Percentiles rank a stretch among this genome's conserved stretches.
Evolutionary conservation across 2,329 filamentous ascomycete genomes (phyloP).

Genomic region (Grosmannia huntii): DNA sequence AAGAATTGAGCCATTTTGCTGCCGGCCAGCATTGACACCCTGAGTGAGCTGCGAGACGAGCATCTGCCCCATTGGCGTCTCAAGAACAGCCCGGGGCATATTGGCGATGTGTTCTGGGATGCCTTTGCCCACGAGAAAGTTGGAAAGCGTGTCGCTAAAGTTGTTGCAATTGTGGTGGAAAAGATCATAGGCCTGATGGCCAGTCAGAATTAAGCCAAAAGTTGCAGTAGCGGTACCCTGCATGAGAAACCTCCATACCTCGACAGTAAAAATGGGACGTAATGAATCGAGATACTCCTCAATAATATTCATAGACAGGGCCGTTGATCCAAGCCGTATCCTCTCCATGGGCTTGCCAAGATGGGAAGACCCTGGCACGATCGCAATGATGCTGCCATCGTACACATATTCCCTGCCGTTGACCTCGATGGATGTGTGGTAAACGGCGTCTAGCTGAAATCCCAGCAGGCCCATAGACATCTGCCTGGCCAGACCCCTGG

Average conservation of each 20-base stretch:
- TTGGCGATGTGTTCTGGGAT: slow-evolving; percentile 80
- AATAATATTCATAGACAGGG: slow-evolving; percentile 68
- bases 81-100: slow-evolving; percentile 72
- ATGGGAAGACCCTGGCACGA: slow-evolving; percentile 70
- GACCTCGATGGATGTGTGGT: slow-evolving; percentile 85
- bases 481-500: slow-evolving; percentile 41
- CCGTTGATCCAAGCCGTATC: slow-evolving; percentile 61
- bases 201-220: slow-evolving; percentile 18
- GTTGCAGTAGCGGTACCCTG: neutral
- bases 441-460: slow-evolving; percentile 73
- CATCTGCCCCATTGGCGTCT: slow-evolving; percentile 81
- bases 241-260: slow-evolving; percentile 27
- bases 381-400: slow-evolving; percentile 74
- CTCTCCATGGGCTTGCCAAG: slow-evolving; percentile 73
- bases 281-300: slow-evolving; percentile 80
- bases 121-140: slow-evolving; percentile 75
- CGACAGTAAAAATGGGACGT: slow-evolving; percentile 66
- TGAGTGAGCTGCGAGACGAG: slow-evolving; percentile 56
- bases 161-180: slow-evolving; percentile 96
- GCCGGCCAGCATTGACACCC: slow-evolving; percentile 35
- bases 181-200: slow-evolving; percentile 63
- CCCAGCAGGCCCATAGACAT: slow-evolving; percentile 40
- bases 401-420: slow-evolving; percentile 82
- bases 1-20: slow-evolving; percentile 36
- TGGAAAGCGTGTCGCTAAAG: slow-evolving; percentile 84